A percentile compares a stretch with the other conserved stretches of the same genome.
phyloP scores from a whole-genome alignment of 1,284 basidiomycete species.

The Exobasidium cylindrosporum region DNA sequence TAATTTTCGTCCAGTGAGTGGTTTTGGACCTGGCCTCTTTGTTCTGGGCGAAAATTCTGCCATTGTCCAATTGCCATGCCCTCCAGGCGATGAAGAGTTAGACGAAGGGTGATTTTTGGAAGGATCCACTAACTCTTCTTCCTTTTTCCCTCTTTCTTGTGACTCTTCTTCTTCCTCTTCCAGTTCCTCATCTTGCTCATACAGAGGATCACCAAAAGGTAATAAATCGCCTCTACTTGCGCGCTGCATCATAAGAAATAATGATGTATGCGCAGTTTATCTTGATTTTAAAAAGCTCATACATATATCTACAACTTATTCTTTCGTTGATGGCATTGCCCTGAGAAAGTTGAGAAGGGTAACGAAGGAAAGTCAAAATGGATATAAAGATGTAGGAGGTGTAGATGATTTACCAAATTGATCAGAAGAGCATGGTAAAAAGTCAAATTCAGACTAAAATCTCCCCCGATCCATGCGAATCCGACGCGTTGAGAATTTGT shows the following conservation, averaged over 20 bases:
- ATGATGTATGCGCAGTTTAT: not conserved
- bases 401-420: no score
- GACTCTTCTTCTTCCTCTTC: constrained; percentile 7
- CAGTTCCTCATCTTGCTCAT: constrained; percentile 8
- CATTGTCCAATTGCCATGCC: not conserved
- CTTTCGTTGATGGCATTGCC: not conserved
- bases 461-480: not conserved
- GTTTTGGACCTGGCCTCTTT: not conserved
- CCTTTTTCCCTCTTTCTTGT: not conserved
- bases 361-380: no score
- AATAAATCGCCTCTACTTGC: not conserved
- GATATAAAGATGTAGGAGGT: no score
- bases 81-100: not conserved
- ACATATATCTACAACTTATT: not conserved
- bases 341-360: no score
- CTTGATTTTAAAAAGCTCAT: not conserved
- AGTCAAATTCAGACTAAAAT: no score
- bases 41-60: not conserved
- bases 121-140: not conserved
- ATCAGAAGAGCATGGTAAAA: no score
- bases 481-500: not conserved
- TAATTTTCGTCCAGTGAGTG: not conserved
- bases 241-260: not conserved
- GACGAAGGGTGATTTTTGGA: not conserved
- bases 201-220: constrained; percentile 8